Conservation (phyloP, 2,329 filamentous ascomycete species). For the Ciborinia camelliae region DNA sequence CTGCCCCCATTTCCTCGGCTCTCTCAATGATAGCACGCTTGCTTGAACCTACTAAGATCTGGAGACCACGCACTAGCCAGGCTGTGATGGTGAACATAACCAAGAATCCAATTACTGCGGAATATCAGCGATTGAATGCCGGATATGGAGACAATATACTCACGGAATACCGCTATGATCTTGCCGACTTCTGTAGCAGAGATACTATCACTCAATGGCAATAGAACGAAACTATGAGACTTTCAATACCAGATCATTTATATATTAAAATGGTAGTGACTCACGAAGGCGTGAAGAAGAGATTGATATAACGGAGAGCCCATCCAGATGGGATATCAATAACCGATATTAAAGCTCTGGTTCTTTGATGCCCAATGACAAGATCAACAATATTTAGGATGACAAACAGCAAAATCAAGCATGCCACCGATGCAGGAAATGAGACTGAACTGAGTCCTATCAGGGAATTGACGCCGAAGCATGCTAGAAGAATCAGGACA, state of each 20-base stretch:
- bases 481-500: slow-evolving; percentile 40
- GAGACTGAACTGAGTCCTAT: slow-evolving; percentile 47
- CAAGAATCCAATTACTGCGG: slow-evolving; percentile 52
- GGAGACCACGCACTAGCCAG: slow-evolving; percentile 52
- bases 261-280: neutral
- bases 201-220: slow-evolving; percentile 55
- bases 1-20: slow-evolving; percentile 48
- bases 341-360: slow-evolving; percentile 46
- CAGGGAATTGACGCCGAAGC: slow-evolving; percentile 42
- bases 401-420: slow-evolving; percentile 53
- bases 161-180: slow-evolving; percentile 57
- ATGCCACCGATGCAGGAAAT: slow-evolving; percentile 59
- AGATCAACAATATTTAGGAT: slow-evolving; percentile 47
- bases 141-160: slow-evolving; percentile 28
- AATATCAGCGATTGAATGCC: neutral
- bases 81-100: slow-evolving; percentile 51
- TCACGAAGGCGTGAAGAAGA: slow-evolving; percentile 24
- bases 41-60: slow-evolving; percentile 49
- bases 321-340: slow-evolving; percentile 48
- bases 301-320: slow-evolving; percentile 24
- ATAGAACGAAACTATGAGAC: slow-evolving; percentile 47
- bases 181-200: slow-evolving; percentile 53
- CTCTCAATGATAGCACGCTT: slow-evolving; percentile 51
- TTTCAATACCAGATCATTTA: slow-evolving; percentile 7
- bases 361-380: slow-evolving; percentile 47